These are phyloP conservation scores for Thermochaetoides thermophila DNA, from an alignment of 495 filamentous ascomycete species.

Conservation along the genomic window DNA sequence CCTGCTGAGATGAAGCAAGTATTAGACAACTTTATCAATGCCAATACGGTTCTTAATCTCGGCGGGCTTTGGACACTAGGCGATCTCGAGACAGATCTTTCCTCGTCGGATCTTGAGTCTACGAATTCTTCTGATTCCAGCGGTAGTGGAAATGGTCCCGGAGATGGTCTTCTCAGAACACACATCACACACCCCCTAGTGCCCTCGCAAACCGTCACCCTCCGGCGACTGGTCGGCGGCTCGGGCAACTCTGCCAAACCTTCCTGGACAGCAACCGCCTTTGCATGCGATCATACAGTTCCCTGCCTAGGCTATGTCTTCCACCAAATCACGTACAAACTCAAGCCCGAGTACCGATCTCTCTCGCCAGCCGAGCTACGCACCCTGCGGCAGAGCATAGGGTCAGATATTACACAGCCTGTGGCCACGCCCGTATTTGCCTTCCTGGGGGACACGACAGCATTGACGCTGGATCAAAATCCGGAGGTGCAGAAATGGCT, in stretches of 20 bases:
- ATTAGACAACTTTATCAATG: constrained; percentile 16
- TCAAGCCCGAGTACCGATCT: constrained; percentile 11
- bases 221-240: constrained; percentile 6
- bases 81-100: constrained; percentile 1
- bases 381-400: constrained; percentile 7
- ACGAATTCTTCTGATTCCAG: too few relatives aligned
- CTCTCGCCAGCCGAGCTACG: constrained; percentile 12
- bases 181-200: constrained; percentile 16
- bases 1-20: constrained; percentile 17
- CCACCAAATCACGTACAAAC: constrained; percentile 11
- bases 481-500: constrained; percentile 15
- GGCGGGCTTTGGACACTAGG: too few relatives aligned
- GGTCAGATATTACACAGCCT: constrained; percentile 13
- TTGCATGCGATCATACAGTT: constrained; percentile 22
- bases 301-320: constrained; percentile 28
- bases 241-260: too few relatives aligned
- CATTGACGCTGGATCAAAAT: constrained; percentile 10
- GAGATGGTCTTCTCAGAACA: constrained; percentile 3
- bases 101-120: neutral
- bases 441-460: constrained; percentile 24
- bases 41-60: constrained; percentile 15
- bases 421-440: constrained; percentile 20
- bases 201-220: constrained; percentile 10
- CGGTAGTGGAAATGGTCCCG: too few relatives aligned
- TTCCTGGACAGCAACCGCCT: constrained; percentile 16